Evolutionary conservation across 306 rosid species (phyloP).

Genomic region (Potentilla sterilis): DNA sequence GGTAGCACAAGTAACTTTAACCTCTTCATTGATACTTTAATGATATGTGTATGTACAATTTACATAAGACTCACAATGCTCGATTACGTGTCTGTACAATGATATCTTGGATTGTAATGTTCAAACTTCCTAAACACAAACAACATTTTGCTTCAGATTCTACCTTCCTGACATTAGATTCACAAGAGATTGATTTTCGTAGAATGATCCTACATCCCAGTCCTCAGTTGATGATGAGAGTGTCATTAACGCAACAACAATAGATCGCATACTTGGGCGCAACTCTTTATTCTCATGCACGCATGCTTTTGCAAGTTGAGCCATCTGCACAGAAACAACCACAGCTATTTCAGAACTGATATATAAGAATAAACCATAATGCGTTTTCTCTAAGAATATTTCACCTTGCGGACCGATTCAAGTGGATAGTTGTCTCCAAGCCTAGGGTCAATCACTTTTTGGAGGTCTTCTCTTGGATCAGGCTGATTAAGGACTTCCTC

Average conservation of each 20-base stretch:
- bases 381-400: conserved; percentile 19
- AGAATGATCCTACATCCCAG: conserved; percentile 76
- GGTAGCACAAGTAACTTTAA: neutral
- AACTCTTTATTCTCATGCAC: conserved; percentile 71
- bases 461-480: conserved; percentile 48
- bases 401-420: conserved; percentile 78
- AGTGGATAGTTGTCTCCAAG: conserved; percentile 70
- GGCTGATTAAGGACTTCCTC: conserved; percentile 62
- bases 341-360: conserved; percentile 4
- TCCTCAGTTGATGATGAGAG: conserved; percentile 69
- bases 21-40: neutral
- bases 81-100: conserved; percentile 13
- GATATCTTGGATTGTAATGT: neutral
- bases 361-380: neutral
- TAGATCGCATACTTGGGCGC: conserved; percentile 88
- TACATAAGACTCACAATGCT: conserved; percentile 16
- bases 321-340: conserved; percentile 53
- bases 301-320: conserved; percentile 75
- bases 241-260: conserved; percentile 87
- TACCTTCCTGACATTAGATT: conserved; percentile 89
- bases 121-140: neutral
- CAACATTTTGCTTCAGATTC: conserved; percentile 1
- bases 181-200: conserved; percentile 58
- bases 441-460: conserved; percentile 65
- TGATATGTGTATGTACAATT: neutral